Evolutionary conservation across 805 yeast species (phyloP).

Genomic region (Millerozyma acaciae): DNA sequence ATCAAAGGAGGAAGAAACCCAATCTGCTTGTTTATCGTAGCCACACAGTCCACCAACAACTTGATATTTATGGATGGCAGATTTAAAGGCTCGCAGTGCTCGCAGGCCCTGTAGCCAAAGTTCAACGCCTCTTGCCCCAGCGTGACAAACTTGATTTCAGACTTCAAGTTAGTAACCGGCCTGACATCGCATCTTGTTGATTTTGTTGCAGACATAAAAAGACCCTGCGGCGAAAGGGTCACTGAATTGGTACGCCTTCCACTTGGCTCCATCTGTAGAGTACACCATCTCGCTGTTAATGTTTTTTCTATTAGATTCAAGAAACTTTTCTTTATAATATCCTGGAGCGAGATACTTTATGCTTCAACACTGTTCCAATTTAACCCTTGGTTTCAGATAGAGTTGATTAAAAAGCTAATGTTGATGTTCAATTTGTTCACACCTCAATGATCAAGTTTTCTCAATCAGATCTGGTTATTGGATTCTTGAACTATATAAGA

Average conservation of each 20-base stretch:
- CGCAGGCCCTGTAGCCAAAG: slow-evolving; percentile 50
- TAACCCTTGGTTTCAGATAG: no score
- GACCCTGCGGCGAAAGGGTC: slow-evolving; percentile 64
- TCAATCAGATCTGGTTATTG: no score
- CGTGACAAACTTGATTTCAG: slow-evolving; percentile 45
- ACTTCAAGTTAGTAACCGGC: slow-evolving; percentile 37
- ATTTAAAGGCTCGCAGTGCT: slow-evolving; percentile 50
- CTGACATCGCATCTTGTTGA: slow-evolving; percentile 49
- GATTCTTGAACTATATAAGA: no score
- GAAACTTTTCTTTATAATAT: no score
- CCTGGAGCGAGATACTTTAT: no score
- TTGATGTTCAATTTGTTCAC: no score
- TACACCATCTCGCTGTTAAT: slow-evolving; percentile 41
- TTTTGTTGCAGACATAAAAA: slow-evolving; percentile 49
- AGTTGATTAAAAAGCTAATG: no score
- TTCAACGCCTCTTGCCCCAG: slow-evolving; percentile 38
- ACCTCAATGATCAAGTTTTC: no score
- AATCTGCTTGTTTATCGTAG: slow-evolving; percentile 50
- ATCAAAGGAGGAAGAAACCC: slow-evolving; percentile 54
- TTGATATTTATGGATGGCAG: slow-evolving; percentile 44
- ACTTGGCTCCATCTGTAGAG: slow-evolving; percentile 42
- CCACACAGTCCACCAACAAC: slow-evolving; percentile 48
- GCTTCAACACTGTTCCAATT: no score
- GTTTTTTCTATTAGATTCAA: no score
- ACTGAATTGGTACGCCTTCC: slow-evolving; percentile 62